phyloP scores from a whole-genome alignment of 192 early-diverging fungal genomes.

The Mortierella hygrophila region DNA sequence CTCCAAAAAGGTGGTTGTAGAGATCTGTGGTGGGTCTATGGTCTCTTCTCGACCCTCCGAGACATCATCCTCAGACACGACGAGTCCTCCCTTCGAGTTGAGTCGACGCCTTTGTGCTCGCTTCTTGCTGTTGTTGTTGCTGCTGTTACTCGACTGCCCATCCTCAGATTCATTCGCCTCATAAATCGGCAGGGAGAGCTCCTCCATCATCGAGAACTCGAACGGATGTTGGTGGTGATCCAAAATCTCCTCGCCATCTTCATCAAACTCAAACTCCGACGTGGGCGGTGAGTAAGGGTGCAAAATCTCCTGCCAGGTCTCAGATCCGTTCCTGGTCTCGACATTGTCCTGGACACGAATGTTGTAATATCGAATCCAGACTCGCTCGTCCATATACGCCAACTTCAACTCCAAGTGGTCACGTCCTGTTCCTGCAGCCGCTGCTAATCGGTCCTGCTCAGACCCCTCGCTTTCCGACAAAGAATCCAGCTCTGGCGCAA shows the following conservation, averaged over 20 bases:
- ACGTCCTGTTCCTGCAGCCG: conserved; percentile 12
- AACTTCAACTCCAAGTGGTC: conserved; percentile 50
- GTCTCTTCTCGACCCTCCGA: neutral
- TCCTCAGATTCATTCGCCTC: neutral
- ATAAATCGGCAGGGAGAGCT: neutral
- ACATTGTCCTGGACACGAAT: conserved; percentile 40
- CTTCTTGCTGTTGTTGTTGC: neutral
- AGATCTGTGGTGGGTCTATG: conserved; percentile 30
- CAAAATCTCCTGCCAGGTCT: conserved; percentile 43
- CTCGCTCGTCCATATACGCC: conserved; percentile 17
- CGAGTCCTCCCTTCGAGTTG: neutral
- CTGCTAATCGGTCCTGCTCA: neutral
- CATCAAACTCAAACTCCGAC: conserved; percentile 6
- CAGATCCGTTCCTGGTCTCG: conserved; percentile 44
- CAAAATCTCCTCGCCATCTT: conserved; percentile 10
- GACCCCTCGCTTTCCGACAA: neutral
- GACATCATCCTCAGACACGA: neutral
- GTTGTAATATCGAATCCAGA: conserved; percentile 52
- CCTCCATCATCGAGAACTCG: conserved; percentile 5
- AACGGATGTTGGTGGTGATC: neutral
- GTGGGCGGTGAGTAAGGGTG: conserved; percentile 5
- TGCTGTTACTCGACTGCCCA: neutral
- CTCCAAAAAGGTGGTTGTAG: conserved; percentile 33
- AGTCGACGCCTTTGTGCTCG: neutral
- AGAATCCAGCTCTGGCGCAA: conserved; percentile 14